Base-by-base conservation (phyloP, 208 protist genomes). In the Wallacemonas sp. region DNA sequence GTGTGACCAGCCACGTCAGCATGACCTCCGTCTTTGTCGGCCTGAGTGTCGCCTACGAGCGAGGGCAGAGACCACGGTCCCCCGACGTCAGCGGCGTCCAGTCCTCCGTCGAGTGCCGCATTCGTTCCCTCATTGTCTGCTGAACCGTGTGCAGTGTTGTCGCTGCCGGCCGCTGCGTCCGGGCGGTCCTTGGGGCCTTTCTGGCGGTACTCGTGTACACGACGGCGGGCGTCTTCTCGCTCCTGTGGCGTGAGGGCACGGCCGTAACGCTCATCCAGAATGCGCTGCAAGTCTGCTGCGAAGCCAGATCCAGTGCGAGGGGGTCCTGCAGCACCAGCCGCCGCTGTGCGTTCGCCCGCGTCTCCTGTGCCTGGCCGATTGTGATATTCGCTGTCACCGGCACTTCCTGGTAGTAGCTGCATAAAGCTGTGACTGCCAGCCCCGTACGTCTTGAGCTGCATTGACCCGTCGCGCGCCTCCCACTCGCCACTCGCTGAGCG, bases 261-360 rank as follows among this genome's bases (percentile, higher is more conserved):
- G 6, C 75, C 80, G 67, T 85, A 85, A 47, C 58, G 70, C 44
- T 57, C 60, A 23, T 76, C 66, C 14, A 85, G 46, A 23, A 85
- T 41, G 21, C 58, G 68, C 16, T 44, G 47, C 6, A 85, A 16
- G n/a, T 62, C 55, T 17, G 33, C 39, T 14, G 54, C 39, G 8
- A 63, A 36, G 16, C 41, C 30, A 36, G 52, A 32, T 12, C n/a
- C n/a, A n/a, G n/a, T n/a, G n/a, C n/a, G n/a, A n/a, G n/a, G n/a
- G n/a, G n/a, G n/a, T n/a, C n/a, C n/a, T n/a, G 52, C 14, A 6
- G 24, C 52, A 38, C 52, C 6, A 26, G 14, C 52, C 5, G 14
- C 8, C 9, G 9, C 14, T 24, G 24, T 19, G 52, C 52, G 16
- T 4, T 9, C 14, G n/a, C 16, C 30, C 5, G 14, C 52, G 30